Evolutionary conservation across 2,329 filamentous ascomycete species (phyloP).

Genomic region (Microsporum ferrugineum): DNA sequence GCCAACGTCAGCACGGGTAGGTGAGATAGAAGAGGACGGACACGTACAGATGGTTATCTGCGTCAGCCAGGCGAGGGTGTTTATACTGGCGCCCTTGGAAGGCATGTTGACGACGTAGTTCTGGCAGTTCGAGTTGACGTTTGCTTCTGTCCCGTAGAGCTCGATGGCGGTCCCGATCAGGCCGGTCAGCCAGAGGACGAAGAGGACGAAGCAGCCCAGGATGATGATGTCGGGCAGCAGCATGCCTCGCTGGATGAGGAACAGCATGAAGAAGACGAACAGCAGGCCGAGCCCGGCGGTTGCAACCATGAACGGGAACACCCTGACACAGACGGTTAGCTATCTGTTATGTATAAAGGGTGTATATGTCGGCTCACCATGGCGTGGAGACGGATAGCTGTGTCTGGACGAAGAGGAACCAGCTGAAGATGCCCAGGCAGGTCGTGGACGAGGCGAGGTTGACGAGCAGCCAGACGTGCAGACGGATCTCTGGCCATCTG

Average conservation of each 20-base stretch:
- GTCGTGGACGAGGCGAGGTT: constrained; percentile 48
- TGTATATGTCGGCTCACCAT: constrained; percentile 38
- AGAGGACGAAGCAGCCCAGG: constrained; percentile 49
- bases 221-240: constrained; percentile 50
- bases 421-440: constrained; percentile 49
- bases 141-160: constrained; percentile 45
- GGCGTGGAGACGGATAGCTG: constrained; percentile 46
- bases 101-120: constrained; percentile 42
- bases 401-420: constrained; percentile 49
- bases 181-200: constrained; percentile 50
- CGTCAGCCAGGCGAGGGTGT: constrained; percentile 52
- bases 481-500: constrained; percentile 54
- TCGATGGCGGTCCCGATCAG: constrained; percentile 54
- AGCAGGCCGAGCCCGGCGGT: constrained; percentile 45
- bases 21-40: background rate
- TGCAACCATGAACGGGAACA: constrained; percentile 54
- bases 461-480: constrained; percentile 54
- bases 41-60: constrained; percentile 50
- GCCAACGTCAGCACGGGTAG: constrained; percentile 13
- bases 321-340: constrained; percentile 32
- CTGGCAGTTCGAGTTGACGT: constrained; percentile 49
- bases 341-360: background rate
- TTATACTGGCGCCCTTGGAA: constrained; percentile 38
- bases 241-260: constrained; percentile 45
- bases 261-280: constrained; percentile 48